Evolutionary conservation across 768 basidiomycete genomes (phyloP).

Genomic region (Mycena chlorophos): DNA sequence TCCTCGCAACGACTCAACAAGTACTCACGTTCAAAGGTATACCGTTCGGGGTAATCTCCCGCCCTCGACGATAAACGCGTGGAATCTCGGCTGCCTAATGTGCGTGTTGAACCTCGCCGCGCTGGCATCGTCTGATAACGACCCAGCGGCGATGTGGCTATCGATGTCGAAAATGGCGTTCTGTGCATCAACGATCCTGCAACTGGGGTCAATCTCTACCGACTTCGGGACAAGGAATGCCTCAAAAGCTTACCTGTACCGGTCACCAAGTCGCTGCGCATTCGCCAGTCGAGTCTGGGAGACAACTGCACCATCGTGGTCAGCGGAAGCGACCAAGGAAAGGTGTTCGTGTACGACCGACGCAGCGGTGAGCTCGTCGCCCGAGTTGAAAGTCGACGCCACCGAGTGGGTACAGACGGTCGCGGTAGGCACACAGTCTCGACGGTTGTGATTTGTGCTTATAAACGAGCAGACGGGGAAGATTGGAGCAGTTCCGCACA

Average conservation of each 20-base stretch:
- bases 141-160: conserved; percentile 12
- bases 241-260: not conserved
- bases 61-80: not conserved
- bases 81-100: conserved; percentile 13
- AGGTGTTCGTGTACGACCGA: conserved; percentile 15
- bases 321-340: conserved; percentile 22
- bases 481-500: not conserved
- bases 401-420: conserved; percentile 12
- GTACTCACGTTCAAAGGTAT: conserved; percentile 1
- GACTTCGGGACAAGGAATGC: not conserved
- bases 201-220: conserved; percentile 6
- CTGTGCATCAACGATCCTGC: conserved; percentile 13
- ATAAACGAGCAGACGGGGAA: conserved; percentile 2
- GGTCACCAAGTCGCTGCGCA: not conserved
- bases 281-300: conserved; percentile 12
- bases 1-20: not conserved
- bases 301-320: conserved; percentile 12
- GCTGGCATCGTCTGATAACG: not conserved
- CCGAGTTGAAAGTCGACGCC: not conserved
- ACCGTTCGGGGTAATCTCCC: conserved; percentile 2
- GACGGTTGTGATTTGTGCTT: too few relatives aligned
- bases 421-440: not conserved
- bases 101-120: not conserved
- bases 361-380: conserved; percentile 1
- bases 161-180: conserved; percentile 13